phyloP scores from a whole-genome alignment of 2,329 filamentous ascomycete genomes.

The Cadophora gregata region DNA sequence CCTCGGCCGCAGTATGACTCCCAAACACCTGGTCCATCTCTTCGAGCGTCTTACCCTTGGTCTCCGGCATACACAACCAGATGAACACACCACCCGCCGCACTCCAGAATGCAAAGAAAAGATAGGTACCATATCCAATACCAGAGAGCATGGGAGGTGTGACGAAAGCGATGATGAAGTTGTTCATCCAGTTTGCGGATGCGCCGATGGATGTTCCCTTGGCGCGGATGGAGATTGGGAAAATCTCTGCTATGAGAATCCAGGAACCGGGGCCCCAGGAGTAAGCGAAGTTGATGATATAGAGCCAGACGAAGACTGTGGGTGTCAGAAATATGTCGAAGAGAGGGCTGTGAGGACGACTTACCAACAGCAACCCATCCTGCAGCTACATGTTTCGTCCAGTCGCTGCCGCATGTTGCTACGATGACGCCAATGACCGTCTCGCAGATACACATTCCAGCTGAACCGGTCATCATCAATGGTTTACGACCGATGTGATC shows the following conservation, averaged over 20 bases:
- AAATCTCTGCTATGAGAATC: conserved; percentile 50
- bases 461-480: not conserved
- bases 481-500: not conserved
- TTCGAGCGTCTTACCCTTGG: conserved; percentile 59
- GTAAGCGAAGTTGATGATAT: conserved; percentile 52
- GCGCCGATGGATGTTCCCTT: conserved; percentile 51
- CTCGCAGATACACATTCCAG: conserved; percentile 14
- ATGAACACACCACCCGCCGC: conserved; percentile 53
- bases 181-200: conserved; percentile 52
- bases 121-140: conserved; percentile 57
- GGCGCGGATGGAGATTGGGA: conserved; percentile 46
- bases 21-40: conserved; percentile 59
- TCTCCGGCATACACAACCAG: conserved; percentile 58
- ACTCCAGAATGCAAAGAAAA: conserved; percentile 59
- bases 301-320: conserved; percentile 32
- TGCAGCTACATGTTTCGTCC: conserved; percentile 46
- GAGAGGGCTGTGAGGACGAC: conserved; percentile 35
- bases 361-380: conserved; percentile 48
- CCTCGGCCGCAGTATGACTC: conserved; percentile 45
- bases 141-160: conserved; percentile 49
- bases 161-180: conserved; percentile 55
- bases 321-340: conserved; percentile 15
- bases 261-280: conserved; percentile 51
- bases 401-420: conserved; percentile 48
- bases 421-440: conserved; percentile 49